A percentile compares a stretch with the other conserved stretches of the same genome.
Conservation (phyloP, 2,329 filamentous ascomycete species). For the Hawksworthiomyces lignivorus region DNA sequence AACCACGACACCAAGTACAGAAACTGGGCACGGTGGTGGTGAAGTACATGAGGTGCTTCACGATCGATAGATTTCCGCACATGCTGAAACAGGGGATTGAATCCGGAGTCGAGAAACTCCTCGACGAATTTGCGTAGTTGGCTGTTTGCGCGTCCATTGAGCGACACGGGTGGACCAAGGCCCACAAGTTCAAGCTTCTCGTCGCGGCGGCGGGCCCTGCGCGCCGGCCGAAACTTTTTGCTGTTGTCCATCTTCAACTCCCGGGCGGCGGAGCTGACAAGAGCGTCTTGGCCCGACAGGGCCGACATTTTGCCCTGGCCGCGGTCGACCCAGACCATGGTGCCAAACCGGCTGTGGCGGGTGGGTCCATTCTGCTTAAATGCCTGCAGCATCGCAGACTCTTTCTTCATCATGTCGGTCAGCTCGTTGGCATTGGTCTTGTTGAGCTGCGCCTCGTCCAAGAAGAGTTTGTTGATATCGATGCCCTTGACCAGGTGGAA, state of each 20-base stretch:
- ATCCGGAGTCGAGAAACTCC: slow-evolving; percentile 89
- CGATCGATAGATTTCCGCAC: slow-evolving; percentile 84
- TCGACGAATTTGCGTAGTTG: slow-evolving; percentile 77
- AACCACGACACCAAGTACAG: slow-evolving; percentile 95
- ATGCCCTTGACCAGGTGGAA: slow-evolving; percentile 92
- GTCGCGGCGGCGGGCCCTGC: slow-evolving; percentile 51
- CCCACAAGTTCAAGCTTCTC: slow-evolving; percentile 59
- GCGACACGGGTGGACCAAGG: slow-evolving; percentile 54
- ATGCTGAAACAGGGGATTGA: slow-evolving; percentile 84
- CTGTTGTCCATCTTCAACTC: slow-evolving; percentile 83
- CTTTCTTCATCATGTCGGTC: slow-evolving; percentile 66
- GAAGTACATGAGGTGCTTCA: slow-evolving; percentile 72
- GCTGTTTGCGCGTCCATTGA: slow-evolving; percentile 66
- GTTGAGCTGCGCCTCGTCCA: slow-evolving; percentile 65
- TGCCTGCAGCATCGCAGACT: slow-evolving; percentile 72
- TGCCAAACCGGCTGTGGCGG: slow-evolving; percentile 88
- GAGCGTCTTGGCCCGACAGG: slow-evolving; percentile 78
- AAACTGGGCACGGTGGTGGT: slow-evolving; percentile 74
- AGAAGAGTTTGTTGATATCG: slow-evolving; percentile 75
- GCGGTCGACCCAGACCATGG: slow-evolving; percentile 93
- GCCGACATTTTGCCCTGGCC: slow-evolving; percentile 78
- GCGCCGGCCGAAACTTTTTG: slow-evolving; percentile 85
- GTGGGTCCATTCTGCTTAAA: slow-evolving; percentile 74
- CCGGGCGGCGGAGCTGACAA: slow-evolving; percentile 63
- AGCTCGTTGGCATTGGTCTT: slow-evolving; percentile 67